A percentile compares a stretch with the other conserved stretches of the same genome.
Evolutionary conservation across 2,329 filamentous ascomycete species (phyloP).

Genomic region (Xylariaceae sp.): DNA sequence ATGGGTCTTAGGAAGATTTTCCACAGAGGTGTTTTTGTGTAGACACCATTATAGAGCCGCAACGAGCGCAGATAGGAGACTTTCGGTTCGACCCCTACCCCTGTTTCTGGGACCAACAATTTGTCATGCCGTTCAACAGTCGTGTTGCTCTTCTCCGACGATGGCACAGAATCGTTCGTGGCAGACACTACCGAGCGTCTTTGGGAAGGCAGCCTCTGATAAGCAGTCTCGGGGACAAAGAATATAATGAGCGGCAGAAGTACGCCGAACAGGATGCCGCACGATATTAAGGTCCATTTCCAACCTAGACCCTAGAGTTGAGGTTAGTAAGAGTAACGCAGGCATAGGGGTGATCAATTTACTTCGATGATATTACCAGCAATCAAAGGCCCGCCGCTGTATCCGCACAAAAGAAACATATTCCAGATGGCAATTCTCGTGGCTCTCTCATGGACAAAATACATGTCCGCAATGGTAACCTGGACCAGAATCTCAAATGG

Average conservation of each 20-base stretch:
- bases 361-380: conserved; percentile 38
- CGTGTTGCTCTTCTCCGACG: conserved; percentile 22
- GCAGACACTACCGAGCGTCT: conserved; percentile 13
- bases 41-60: conserved; percentile 34
- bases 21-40: conserved; percentile 35
- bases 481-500: conserved; percentile 48
- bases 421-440: conserved; percentile 39
- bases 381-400: conserved; percentile 38
- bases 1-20: conserved; percentile 41
- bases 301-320: conserved; percentile 33
- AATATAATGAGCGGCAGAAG: conserved; percentile 40
- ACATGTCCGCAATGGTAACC: conserved; percentile 44
- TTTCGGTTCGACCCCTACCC: conserved; percentile 27
- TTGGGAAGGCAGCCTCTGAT: conserved; percentile 32
- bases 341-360: background rate
- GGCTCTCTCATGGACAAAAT: conserved; percentile 42
- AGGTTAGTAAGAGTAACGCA: conserved; percentile 6
- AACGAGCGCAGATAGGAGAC: conserved; percentile 32
- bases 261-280: conserved; percentile 41
- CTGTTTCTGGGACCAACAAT: conserved; percentile 18
- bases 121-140: conserved; percentile 18
- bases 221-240: conserved; percentile 48
- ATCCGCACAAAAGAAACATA: conserved; percentile 37
- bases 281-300: conserved; percentile 43
- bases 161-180: conserved; percentile 14